Percentiles rank a stretch among this genome's conserved stretches.
Conservation (phyloP, 2,329 filamentous ascomycete species). For the Helotiales sp. region DNA sequence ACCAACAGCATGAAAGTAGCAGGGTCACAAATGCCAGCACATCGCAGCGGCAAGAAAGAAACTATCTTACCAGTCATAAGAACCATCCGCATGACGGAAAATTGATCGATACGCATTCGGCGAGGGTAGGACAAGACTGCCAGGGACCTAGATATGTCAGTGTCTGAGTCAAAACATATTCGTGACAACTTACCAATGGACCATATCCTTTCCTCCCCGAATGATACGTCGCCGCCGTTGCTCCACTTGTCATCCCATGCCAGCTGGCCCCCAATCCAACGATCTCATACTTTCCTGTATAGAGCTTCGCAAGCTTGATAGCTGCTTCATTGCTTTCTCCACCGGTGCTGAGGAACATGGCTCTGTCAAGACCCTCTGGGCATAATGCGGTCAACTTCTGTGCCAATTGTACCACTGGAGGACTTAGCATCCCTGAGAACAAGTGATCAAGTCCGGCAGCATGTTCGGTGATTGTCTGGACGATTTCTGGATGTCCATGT, state of each 20-base stretch:
- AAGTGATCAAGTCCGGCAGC: conserved; percentile 56
- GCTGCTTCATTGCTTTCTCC: conserved; percentile 61
- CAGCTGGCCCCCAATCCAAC: conserved; percentile 59
- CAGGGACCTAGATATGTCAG: conserved; percentile 44
- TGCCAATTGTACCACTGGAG: conserved; percentile 55
- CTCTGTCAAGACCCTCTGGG: conserved; percentile 50
- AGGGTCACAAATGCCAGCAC: too few species aligned
- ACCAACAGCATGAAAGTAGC: too few species aligned
- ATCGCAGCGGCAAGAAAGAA: not conserved
- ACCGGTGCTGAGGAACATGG: conserved; percentile 59
- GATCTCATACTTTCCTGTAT: conserved; percentile 65
- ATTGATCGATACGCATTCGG: conserved; percentile 56
- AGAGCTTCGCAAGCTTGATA: conserved; percentile 63
- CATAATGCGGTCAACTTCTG: conserved; percentile 50
- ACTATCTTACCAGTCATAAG: conserved; percentile 53
- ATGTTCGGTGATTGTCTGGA: conserved; percentile 50
- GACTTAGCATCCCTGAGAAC: conserved; percentile 57
- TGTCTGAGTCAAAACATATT: not conserved
- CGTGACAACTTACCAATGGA: conserved; percentile 30
- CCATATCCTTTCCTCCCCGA: conserved; percentile 49
- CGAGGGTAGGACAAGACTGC: conserved; percentile 56
- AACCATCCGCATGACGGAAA: conserved; percentile 45
- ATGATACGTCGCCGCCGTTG: conserved; percentile 53
- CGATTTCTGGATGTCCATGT: conserved; percentile 58
- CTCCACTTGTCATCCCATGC: conserved; percentile 59